Conservation (phyloP, 805 yeast species). For the Nakazawaea wickerhamii region DNA sequence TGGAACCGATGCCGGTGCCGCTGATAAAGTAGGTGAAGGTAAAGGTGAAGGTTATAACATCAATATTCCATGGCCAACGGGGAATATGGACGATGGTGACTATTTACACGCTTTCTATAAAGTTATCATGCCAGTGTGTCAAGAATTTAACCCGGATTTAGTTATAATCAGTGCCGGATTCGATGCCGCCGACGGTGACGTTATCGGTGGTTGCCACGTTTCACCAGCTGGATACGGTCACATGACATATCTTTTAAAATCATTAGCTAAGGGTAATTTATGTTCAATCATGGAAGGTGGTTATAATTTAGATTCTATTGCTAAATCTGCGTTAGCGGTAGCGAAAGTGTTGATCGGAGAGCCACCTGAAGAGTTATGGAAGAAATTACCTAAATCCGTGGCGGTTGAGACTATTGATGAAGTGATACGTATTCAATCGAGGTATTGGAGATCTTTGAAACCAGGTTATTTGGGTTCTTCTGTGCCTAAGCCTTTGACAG, state of each 20-base stretch:
- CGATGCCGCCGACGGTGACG: constrained; percentile 98
- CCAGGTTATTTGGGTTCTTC: constrained; percentile 49
- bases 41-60: constrained; percentile 82
- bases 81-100: constrained; percentile 94
- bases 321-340: constrained; percentile 86
- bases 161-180: constrained; percentile 93
- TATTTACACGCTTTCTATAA: constrained; percentile 86
- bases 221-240: constrained; percentile 95
- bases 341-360: constrained; percentile 90
- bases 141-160: constrained; percentile 88
- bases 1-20: constrained; percentile 82
- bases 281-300: constrained; percentile 96
- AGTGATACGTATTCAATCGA: constrained; percentile 74
- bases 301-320: constrained; percentile 85
- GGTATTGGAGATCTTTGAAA: constrained; percentile 80
- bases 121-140: constrained; percentile 80
- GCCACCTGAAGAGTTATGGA: constrained; percentile 78
- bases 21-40: constrained; percentile 78
- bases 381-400: constrained; percentile 63
- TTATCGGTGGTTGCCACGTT: constrained; percentile 93
- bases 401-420: constrained; percentile 77
- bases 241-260: constrained; percentile 88
- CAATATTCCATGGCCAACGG: constrained; percentile 89
- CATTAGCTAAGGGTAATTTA: constrained; percentile 81
- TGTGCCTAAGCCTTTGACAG: constrained; percentile 24